Conservation (phyloP, 768 basidiomycete species). For the Tylopilus balloui region DNA sequence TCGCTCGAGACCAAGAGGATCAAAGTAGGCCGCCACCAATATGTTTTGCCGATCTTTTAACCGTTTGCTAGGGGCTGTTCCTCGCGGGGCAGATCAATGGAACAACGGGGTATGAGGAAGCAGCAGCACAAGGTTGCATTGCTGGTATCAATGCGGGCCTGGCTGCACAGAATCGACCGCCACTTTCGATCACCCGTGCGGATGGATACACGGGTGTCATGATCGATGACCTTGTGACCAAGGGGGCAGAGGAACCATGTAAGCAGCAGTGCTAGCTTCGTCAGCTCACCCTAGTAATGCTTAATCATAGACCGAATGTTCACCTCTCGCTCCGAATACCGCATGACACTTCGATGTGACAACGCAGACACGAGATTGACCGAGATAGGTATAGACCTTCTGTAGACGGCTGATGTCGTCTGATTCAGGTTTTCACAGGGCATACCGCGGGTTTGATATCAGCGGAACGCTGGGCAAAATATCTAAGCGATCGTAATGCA, state of each 20-base stretch:
- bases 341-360: slow-evolving; percentile 82
- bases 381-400: slow-evolving; percentile 49
- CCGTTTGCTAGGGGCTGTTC: slow-evolving; percentile 59
- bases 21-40: slow-evolving; percentile 36
- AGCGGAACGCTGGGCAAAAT: slow-evolving; percentile 41
- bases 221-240: slow-evolving; percentile 86
- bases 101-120: slow-evolving; percentile 94
- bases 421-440: slow-evolving; percentile 28
- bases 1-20: slow-evolving; percentile 87
- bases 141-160: slow-evolving; percentile 89
- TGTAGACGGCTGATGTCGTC: background rate
- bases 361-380: slow-evolving; percentile 86
- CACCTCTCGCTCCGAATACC: slow-evolving; percentile 85
- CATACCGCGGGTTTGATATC: slow-evolving; percentile 40
- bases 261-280: slow-evolving; percentile 10
- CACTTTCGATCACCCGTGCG: slow-evolving; percentile 70
- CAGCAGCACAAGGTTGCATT: slow-evolving; percentile 83
- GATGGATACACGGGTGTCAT: slow-evolving; percentile 87
- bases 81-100: slow-evolving; percentile 91
- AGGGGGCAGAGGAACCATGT: slow-evolving; percentile 92
- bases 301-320: slow-evolving; percentile 78
- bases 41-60: background rate
- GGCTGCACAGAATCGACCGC: slow-evolving; percentile 48
- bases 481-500: slow-evolving; percentile 30
- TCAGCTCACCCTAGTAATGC: background rate